These are phyloP conservation scores for Aspergillus unguis DNA, from an alignment of 2,329 filamentous ascomycete species.

Conservation along the genomic window DNA sequence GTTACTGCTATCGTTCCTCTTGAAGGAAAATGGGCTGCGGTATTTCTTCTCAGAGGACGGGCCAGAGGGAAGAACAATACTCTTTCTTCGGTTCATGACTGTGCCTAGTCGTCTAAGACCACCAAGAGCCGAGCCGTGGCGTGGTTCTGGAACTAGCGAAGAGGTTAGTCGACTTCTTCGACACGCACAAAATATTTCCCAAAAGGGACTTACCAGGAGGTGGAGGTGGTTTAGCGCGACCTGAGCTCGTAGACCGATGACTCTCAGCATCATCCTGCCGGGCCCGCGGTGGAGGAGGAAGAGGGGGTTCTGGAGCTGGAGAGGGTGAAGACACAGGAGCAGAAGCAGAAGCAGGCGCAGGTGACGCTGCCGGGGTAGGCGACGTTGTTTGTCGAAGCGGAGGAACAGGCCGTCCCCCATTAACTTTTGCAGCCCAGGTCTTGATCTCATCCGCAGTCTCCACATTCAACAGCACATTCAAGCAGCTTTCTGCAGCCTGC, in stretches of 20 bases:
- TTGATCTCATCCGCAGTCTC: constrained; percentile 82
- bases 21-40: constrained; percentile 44
- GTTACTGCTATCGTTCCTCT: constrained; percentile 40
- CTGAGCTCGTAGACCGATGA: constrained; percentile 52
- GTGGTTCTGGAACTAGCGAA: constrained; percentile 33
- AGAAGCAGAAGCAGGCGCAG: constrained; percentile 11
- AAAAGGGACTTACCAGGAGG: constrained; percentile 34
- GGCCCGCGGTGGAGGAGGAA: constrained; percentile 39
- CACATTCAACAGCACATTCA: constrained; percentile 80
- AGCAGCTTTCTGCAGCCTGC: constrained; percentile 69
- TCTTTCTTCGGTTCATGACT: constrained; percentile 48
- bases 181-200: background rate
- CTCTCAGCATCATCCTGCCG: constrained; percentile 53
- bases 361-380: constrained; percentile 22
- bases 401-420: constrained; percentile 34
- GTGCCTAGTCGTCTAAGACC: constrained; percentile 47
- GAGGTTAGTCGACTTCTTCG: constrained; percentile 7
- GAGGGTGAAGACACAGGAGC: background rate
- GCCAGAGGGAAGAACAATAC: constrained; percentile 36
- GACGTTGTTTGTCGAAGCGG: constrained; percentile 23
- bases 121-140: constrained; percentile 42
- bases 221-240: constrained; percentile 28
- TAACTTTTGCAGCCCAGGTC: constrained; percentile 40
- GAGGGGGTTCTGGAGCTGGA: constrained; percentile 25
- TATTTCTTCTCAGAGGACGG: constrained; percentile 40